Base-by-base conservation (phyloP, 495 filamentous ascomycete species). In the Trichocladium uniseriatum region DNA sequence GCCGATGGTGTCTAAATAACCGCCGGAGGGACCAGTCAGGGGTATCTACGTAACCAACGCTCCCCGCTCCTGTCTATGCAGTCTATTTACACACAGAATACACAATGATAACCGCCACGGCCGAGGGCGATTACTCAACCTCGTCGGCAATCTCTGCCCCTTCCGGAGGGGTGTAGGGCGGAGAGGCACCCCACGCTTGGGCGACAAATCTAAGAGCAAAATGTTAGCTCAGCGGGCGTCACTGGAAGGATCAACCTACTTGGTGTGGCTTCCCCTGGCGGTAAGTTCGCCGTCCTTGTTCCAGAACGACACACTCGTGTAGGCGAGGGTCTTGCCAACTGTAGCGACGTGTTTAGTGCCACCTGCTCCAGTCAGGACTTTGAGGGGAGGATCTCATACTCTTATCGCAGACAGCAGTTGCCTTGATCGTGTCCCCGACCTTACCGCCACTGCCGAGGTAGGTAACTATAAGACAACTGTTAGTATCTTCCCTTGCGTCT, bases 241-340 rank as follows among this genome's bases (percentile, higher is more conserved):
- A 28, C n/a, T 16, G 41, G 27, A 6, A 1, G 10, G 11, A 6
- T 16, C 4, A 11, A 70, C 80, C 63, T 60, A 94, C 87, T 98
- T 98, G 8, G 92, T 97, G 70, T 98, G 92, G 56, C 91, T 96
- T 19, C 92, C 92, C 51, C 90, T 70, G 3, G 92, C 92, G 32
- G 90, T 78, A 20, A 95, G 55, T 27, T 95, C 77, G 10, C 85
- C 81, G 52, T 86, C 79, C n/a, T 60, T 58, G 56, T 95, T 90
- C 22, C 65, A 73, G 64, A 98, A 97, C 11, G 72, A 74, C 51
- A 96, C 83, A 3, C 73, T 82, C 1, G 92, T 98, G 58, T 80
- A 98, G 13, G 92, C 92, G 18, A 98, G 72, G 0, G 85, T 94
- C 68, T 92, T 95, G 37, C 92, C 92, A 56, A 96, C 89, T 95